Conservation (phyloP, 768 basidiomycete genomes). For the Cantharellus cinnabarinus region DNA sequence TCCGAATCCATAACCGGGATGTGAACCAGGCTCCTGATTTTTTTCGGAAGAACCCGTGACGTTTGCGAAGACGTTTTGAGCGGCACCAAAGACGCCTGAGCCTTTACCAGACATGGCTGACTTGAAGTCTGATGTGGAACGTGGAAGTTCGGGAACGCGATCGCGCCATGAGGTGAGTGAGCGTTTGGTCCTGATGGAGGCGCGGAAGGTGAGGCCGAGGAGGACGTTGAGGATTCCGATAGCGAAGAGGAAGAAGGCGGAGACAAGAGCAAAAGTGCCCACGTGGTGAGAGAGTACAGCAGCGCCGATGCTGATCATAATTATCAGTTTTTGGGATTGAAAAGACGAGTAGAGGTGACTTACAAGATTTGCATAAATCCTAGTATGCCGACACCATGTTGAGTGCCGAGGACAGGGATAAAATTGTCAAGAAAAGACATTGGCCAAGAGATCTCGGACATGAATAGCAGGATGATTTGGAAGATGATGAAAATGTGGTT, state of each 20-base stretch:
- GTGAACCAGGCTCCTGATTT: conserved; percentile 6
- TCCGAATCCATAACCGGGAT: conserved; percentile 52
- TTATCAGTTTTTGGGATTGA: background rate
- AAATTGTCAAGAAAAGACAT: conserved; percentile 56
- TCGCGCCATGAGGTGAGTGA: conserved; percentile 38
- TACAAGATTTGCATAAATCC: conserved; percentile 77
- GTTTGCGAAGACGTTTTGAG: conserved; percentile 10
- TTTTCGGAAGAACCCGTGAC: background rate
- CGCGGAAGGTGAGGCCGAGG: conserved; percentile 42
- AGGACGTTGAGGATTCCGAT: conserved; percentile 79
- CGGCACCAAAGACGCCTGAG: conserved; percentile 18
- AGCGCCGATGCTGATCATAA: conserved; percentile 24
- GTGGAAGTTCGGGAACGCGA: background rate
- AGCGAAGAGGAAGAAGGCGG: conserved; percentile 82
- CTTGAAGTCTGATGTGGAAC: conserved; percentile 17
- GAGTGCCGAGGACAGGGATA: conserved; percentile 69
- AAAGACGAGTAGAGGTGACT: conserved; percentile 14
- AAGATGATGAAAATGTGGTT: conserved; percentile 75
- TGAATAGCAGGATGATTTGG: conserved; percentile 57
- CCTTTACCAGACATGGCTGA: conserved; percentile 13
- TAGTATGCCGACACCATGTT: conserved; percentile 71
- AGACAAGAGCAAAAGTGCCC: conserved; percentile 72
- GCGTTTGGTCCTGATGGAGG: conserved; percentile 37
- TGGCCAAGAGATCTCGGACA: conserved; percentile 75
- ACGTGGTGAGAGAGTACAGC: conserved; percentile 42